Percentiles rank a stretch among this genome's conserved stretches.
Conservation (phyloP, 2,329 filamentous ascomycete species). For the Pestalotiopsis sp. region DNA sequence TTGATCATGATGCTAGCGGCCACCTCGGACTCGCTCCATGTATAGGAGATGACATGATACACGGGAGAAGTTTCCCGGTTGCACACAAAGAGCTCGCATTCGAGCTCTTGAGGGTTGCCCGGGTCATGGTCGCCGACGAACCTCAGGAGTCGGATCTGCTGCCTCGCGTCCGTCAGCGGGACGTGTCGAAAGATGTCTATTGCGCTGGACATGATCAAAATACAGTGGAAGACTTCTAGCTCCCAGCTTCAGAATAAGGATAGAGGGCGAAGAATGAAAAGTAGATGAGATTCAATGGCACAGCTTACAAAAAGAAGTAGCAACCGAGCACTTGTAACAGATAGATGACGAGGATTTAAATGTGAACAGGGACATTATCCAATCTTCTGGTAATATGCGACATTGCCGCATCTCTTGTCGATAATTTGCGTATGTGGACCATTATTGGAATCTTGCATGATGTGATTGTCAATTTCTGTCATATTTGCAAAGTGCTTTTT, state of each 20-base stretch:
- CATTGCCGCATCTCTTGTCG: not conserved
- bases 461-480: not conserved
- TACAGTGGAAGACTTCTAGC: not conserved
- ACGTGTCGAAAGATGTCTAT: not conserved
- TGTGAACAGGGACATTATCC: too few species aligned
- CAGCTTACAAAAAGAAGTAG: too few species aligned
- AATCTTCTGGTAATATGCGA: not conserved
- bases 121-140: not conserved
- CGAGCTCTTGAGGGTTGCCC: not conserved
- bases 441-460: not conserved
- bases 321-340: too few species aligned
- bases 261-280: too few species aligned
- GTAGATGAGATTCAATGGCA: too few species aligned
- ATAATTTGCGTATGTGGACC: not conserved
- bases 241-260: not conserved
- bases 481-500: not conserved
- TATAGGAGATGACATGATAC: not conserved
- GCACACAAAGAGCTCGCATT: not conserved
- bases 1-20: not conserved
- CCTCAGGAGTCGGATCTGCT: not conserved
- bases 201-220: not conserved
- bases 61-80: not conserved
- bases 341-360: too few species aligned
- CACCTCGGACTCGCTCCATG: not conserved
- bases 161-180: not conserved